Conservation (phyloP, 768 basidiomycete genomes). For the Agaricus sinodeliciosus region DNA sequence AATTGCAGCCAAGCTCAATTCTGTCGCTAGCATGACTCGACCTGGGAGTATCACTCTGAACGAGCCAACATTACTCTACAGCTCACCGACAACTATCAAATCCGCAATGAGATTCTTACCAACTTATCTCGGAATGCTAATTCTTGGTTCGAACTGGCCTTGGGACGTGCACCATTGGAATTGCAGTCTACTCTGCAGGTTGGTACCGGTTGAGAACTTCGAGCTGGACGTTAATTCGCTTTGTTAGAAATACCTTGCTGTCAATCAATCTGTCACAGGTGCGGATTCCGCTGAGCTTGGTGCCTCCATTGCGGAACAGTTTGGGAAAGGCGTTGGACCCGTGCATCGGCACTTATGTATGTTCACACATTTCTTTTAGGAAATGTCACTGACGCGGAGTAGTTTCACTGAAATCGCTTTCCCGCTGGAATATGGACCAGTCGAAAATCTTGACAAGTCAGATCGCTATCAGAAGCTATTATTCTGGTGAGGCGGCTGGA, state of each 20-base stretch:
- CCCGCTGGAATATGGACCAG: slow-evolving; percentile 70
- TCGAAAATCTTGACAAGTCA: slow-evolving; percentile 80
- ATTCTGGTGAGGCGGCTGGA: slow-evolving; percentile 80
- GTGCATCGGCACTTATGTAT: slow-evolving; percentile 70
- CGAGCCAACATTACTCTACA: slow-evolving; percentile 68
- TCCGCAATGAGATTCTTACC: slow-evolving; percentile 77
- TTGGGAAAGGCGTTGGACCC: slow-evolving; percentile 74
- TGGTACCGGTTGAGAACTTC: slow-evolving; percentile 13
- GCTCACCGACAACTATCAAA: slow-evolving; percentile 79
- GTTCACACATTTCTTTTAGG: slow-evolving; percentile 14
- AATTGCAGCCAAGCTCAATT: no score
- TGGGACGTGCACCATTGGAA: slow-evolving; percentile 87
- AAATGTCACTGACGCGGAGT: slow-evolving; percentile 8
- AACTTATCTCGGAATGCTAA: slow-evolving; percentile 69
- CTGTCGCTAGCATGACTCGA: slow-evolving; percentile 73
- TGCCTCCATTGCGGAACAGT: slow-evolving; percentile 82
- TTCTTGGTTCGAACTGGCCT: slow-evolving; percentile 81
- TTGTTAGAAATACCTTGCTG: slow-evolving; percentile 80
- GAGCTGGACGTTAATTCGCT: slow-evolving; percentile 1
- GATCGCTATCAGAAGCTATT: slow-evolving; percentile 88
- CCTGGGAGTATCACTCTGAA: slow-evolving; percentile 77
- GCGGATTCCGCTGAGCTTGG: slow-evolving; percentile 83
- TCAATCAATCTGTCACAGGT: slow-evolving; percentile 62
- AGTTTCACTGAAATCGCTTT: slow-evolving; percentile 51
- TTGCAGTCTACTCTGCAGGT: slow-evolving; percentile 90